Evolutionary conservation across 2,329 filamentous ascomycete species (phyloP), one percentile per base, ranked within the genome.

Genomic region (Colletotrichum sp.): DNA sequence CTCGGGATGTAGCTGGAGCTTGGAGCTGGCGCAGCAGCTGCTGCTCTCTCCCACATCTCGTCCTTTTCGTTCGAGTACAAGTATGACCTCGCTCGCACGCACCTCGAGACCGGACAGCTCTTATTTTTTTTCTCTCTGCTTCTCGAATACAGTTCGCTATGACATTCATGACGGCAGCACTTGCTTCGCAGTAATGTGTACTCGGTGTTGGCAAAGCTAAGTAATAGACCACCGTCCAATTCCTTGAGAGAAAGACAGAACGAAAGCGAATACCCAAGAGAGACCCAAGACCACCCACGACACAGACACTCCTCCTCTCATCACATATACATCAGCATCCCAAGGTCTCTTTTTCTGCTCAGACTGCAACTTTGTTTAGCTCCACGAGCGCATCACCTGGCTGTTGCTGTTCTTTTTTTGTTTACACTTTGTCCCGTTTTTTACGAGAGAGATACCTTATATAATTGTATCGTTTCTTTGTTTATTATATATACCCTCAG

Each of bases 171-270:
- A 75, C 73, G 68, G 36, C 61, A 61, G 52, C 61, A 64, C 55
- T 64, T 67, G 73, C 62, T 68, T 43, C n/a, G 62, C 68, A 75
- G 69, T 68, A 75, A 75, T 75, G 73, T 73, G 38, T 73, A 68
- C 64, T 73, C 21, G 26, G 73, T 63, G 9, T 62, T 75, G 14
- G 43, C 62, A 26, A 24, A 63, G 61, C 62, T 73, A 67, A 56
- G 63, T 73, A 67, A 48, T 68, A 75, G 28, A 30, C 30, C 32
- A 68, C 58, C 63, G 69, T 63, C 62, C 56, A 38, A 58, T 66
- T 56, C 68, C 36, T 67, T 38, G 38, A 66, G 72, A 61, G 21
- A 38, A 36, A 68, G 67, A 26, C 32, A 48, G 43, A 48, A 48
- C 43, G 43, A 48, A 48, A 48, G 43, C 43, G 43, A 48, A 48